phyloP scores from a whole-genome alignment of 2,329 filamentous ascomycete species.

The Claviceps africana region DNA sequence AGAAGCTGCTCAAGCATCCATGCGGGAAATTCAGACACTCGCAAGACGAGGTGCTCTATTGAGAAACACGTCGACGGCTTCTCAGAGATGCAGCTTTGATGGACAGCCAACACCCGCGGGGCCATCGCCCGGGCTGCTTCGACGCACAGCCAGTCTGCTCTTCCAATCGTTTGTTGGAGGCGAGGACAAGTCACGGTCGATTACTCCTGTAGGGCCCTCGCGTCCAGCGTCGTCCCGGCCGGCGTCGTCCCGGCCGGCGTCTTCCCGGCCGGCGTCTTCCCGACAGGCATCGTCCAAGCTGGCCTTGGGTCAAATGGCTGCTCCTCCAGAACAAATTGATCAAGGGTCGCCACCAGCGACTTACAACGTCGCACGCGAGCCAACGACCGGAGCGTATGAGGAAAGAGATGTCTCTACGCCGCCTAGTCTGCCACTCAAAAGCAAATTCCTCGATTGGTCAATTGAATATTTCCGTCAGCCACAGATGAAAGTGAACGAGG shows the following conservation, averaged over 20 bases:
- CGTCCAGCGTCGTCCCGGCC: conserved; percentile 18
- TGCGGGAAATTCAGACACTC: conserved; percentile 55
- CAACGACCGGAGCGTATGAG: conserved; percentile 63
- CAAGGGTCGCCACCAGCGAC: conserved; percentile 48
- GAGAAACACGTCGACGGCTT: conserved; percentile 26
- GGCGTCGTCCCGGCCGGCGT: conserved; percentile 3
- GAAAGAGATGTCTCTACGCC: conserved; percentile 43
- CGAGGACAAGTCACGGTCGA: conserved; percentile 29
- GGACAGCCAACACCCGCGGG: conserved; percentile 27
- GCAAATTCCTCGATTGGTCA: conserved; percentile 86
- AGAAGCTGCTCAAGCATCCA: conserved; percentile 47
- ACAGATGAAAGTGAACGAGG: conserved; percentile 93
- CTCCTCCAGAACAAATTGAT: conserved; percentile 64
- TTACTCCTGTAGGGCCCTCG: conserved; percentile 16
- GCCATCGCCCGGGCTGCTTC: conserved; percentile 44
- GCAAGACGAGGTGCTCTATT: conserved; percentile 30
- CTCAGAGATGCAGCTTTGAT: conserved; percentile 30
- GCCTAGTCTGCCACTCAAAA: conserved; percentile 61
- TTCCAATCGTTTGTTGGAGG: conserved; percentile 42
- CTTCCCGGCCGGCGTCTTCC: conserved; percentile 11
- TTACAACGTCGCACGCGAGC: conserved; percentile 64
- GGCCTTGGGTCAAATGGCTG: conserved; percentile 26
- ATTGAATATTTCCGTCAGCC: conserved; percentile 96
- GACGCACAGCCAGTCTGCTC: conserved; percentile 49
- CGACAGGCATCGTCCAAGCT: conserved; percentile 23